phyloP scores from a whole-genome alignment of 768 basidiomycete species.

The Boletus reticuloceps region DNA sequence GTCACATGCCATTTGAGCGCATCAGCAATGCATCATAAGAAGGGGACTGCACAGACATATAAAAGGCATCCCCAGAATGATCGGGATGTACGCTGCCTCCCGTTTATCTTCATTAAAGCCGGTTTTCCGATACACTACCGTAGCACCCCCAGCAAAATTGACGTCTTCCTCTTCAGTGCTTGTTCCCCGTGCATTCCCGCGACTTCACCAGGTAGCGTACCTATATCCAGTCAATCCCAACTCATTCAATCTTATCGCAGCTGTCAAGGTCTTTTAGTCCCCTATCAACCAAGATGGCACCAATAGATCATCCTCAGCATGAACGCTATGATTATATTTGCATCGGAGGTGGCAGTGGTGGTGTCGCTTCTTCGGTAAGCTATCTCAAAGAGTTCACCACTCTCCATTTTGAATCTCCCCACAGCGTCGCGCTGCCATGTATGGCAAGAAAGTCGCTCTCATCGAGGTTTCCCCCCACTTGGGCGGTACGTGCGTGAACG shows the following conservation, averaged over 20 bases:
- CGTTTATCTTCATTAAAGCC: constrained; percentile 7
- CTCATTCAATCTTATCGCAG: constrained; percentile 27
- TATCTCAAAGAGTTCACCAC: constrained; percentile 1
- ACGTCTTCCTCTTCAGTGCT: constrained; percentile 1
- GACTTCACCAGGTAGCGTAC: constrained; percentile 28
- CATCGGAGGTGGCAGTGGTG: constrained; percentile 93
- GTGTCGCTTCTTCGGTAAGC: constrained; percentile 80
- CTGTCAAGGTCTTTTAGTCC: constrained; percentile 45
- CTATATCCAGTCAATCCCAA: background rate
- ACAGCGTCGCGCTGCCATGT: constrained; percentile 85
- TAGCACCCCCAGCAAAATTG: constrained; percentile 14
- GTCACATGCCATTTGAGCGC: constrained; percentile 11
- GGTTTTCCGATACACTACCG: constrained; percentile 4
- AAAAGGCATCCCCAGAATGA: constrained; percentile 20
- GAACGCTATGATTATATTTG: constrained; percentile 83
- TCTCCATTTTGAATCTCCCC: background rate
- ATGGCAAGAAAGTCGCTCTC: constrained; percentile 91
- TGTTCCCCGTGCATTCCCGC: constrained; percentile 7
- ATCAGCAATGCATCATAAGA: background rate
- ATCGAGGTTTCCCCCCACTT: constrained; percentile 73
- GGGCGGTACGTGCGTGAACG: constrained; percentile 98
- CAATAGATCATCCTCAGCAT: constrained; percentile 58
- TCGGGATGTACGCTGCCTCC: background rate
- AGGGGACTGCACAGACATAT: constrained; percentile 1
- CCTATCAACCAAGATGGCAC: constrained; percentile 59